Conservation (phyloP, 371 early-diverging fungal genomes). For the Sporodiniella umbellata region DNA sequence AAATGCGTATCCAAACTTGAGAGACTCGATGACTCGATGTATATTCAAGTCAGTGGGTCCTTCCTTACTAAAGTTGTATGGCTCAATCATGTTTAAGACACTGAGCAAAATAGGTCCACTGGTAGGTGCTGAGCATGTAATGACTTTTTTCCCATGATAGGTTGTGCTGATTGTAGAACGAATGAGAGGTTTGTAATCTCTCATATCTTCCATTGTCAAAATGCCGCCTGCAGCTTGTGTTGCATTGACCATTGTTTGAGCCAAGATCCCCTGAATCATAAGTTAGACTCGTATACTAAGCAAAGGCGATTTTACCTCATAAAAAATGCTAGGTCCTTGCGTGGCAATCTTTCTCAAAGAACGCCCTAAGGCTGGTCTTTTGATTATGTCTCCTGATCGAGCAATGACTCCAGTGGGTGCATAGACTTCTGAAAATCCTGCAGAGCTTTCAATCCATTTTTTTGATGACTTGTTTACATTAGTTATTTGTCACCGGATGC, state of each 20-base stretch:
- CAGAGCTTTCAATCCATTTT: conserved; percentile 34
- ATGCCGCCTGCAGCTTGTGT: conserved; percentile 76
- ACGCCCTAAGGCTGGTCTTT: conserved; percentile 70
- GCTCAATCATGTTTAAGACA: conserved; percentile 88
- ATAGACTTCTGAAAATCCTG: conserved; percentile 53
- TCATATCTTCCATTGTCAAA: conserved; percentile 80
- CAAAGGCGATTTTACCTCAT: conserved; percentile 44
- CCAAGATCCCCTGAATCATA: conserved; percentile 67
- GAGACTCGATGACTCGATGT: conserved; percentile 86
- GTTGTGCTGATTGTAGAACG: conserved; percentile 59
- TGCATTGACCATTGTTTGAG: conserved; percentile 72
- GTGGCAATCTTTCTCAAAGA: conserved; percentile 80
- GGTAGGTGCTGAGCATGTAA: conserved; percentile 71
- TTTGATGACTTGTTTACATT: conserved; percentile 21
- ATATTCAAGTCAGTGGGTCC: conserved; percentile 54
- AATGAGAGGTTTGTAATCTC: conserved; percentile 60
- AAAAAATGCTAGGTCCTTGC: conserved; percentile 85
- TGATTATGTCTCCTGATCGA: conserved; percentile 69
- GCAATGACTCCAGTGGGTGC: conserved; percentile 68
- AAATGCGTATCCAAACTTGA: conserved; percentile 89
- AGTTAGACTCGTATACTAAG: neutral
- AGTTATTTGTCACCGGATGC: neutral
- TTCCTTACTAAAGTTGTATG: conserved; percentile 59
- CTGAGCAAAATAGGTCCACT: conserved; percentile 81
- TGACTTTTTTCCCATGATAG: conserved; percentile 75